Percentiles rank a stretch among this genome's conserved stretches.
Evolutionary conservation across 352 stramenopile species (phyloP).

Genomic region (Phytophthora ohioensis): DNA sequence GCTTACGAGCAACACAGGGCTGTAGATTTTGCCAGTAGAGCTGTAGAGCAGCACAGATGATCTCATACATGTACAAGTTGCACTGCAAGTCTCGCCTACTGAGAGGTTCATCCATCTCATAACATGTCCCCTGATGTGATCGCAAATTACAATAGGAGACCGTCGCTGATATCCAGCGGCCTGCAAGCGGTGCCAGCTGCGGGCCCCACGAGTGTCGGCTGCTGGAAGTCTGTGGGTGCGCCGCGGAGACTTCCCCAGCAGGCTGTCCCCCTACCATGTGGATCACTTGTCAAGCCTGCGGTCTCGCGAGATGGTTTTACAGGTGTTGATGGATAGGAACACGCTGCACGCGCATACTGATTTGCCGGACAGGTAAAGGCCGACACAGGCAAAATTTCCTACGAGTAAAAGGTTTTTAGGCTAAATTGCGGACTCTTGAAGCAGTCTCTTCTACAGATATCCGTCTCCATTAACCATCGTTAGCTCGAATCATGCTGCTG

Average conservation of each 20-base stretch:
- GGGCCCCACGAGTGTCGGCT: conserved; percentile 13
- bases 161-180: neutral
- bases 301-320: conserved; percentile 12
- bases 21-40: too few species aligned
- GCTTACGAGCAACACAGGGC: too few species aligned
- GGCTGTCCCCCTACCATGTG: neutral
- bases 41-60: too few species aligned
- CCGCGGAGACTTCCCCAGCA: neutral
- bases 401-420: too few species aligned
- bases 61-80: neutral
- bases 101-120: neutral
- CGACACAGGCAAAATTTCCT: conserved; percentile 13
- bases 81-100: neutral
- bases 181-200: neutral
- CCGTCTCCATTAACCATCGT: too few species aligned
- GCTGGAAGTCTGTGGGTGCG: conserved; percentile 16
- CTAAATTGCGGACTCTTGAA: too few species aligned
- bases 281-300: neutral
- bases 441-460: too few species aligned
- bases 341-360: conserved; percentile 15
- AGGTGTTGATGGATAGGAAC: conserved; percentile 19
- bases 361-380: conserved; percentile 15
- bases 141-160: neutral
- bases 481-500: too few species aligned
- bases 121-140: conserved; percentile 7